A percentile compares a stretch with the other conserved stretches of the same genome.
These are phyloP conservation scores for Seiridium unicorne DNA, from an alignment of 2,329 filamentous ascomycete genomes.

Conservation along the genomic window DNA sequence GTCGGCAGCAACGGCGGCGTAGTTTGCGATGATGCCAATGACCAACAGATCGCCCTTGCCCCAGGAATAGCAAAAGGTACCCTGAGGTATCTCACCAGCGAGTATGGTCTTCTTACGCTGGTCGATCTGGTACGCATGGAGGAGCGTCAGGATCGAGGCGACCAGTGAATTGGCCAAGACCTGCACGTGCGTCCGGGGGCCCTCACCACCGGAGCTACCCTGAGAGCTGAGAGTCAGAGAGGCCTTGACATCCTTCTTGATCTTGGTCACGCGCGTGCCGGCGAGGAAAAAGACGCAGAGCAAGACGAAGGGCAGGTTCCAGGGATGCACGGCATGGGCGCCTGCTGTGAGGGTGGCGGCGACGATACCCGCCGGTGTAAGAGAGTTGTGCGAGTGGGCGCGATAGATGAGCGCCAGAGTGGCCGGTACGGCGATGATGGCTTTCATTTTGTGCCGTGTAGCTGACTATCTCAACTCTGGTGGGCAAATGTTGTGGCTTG, in stretches of 20 bases:
- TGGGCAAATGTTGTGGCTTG: no score
- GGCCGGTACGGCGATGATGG: conserved; percentile 54
- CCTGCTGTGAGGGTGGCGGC: conserved; percentile 71
- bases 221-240: conserved; percentile 74
- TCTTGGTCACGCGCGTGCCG: conserved; percentile 80
- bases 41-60: conserved; percentile 58
- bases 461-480: background rate
- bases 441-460: conserved; percentile 44
- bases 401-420: conserved; percentile 63
- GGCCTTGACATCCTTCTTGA: conserved; percentile 86
- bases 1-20: conserved; percentile 87
- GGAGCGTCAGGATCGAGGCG: conserved; percentile 63
- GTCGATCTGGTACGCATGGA: conserved; percentile 60
- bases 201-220: conserved; percentile 75
- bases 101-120: conserved; percentile 41
- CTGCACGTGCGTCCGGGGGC: conserved; percentile 80
- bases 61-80: conserved; percentile 57
- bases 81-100: conserved; percentile 22
- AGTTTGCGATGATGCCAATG: conserved; percentile 73
- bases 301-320: conserved; percentile 85
- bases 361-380: conserved; percentile 75
- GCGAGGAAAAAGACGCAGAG: conserved; percentile 83
- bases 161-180: conserved; percentile 84
- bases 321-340: conserved; percentile 87
- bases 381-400: conserved; percentile 69